These are phyloP conservation scores for Fistulifera solaris DNA, from an alignment of 108 stramenopile species.

Conservation along the genomic window DNA sequence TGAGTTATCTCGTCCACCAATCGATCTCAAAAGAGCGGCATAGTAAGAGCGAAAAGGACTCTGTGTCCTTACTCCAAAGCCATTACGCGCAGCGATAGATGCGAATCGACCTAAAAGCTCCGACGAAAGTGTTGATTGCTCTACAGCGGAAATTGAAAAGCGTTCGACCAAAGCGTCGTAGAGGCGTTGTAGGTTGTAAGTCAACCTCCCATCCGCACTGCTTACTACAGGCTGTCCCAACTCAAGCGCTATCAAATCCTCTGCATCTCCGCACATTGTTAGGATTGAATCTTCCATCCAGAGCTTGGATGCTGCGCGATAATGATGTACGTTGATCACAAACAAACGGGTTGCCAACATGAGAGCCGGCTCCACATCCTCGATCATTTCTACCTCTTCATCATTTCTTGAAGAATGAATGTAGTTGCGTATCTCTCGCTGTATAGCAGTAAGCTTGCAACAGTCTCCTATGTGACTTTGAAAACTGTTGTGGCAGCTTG, in stretches of 20 bases:
- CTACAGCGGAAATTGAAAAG: slow-evolving; percentile 6
- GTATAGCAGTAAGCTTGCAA: slow-evolving; percentile 8
- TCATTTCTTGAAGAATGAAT: neutral
- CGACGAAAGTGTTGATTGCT: slow-evolving; percentile 15
- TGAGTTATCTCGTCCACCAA: slow-evolving; percentile 20
- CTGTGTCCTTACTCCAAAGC: slow-evolving; percentile 22
- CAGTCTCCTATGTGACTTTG: neutral
- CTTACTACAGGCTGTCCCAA: slow-evolving; percentile 8
- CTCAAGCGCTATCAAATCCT: slow-evolving; percentile 22
- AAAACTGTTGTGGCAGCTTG: slow-evolving; percentile 6
- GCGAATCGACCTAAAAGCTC: slow-evolving; percentile 13
- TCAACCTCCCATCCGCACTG: neutral
- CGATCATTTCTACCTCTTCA: neutral
- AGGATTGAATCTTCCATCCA: slow-evolving; percentile 7
- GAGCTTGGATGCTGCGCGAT: slow-evolving; percentile 3
- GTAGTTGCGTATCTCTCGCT: slow-evolving; percentile 13
- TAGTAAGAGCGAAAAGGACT: slow-evolving; percentile 36
- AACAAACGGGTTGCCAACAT: slow-evolving; percentile 26
- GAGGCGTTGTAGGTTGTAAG: slow-evolving; percentile 18
- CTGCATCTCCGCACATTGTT: slow-evolving; percentile 26
- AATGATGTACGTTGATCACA: slow-evolving; percentile 3
- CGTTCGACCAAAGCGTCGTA: slow-evolving; percentile 5
- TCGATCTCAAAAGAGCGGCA: slow-evolving; percentile 17
- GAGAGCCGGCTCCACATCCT: slow-evolving; percentile 17
- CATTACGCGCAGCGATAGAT: slow-evolving; percentile 26